Evolutionary conservation across 148 eudicot species (phyloP).

Genomic region (Bassia scoparia): DNA sequence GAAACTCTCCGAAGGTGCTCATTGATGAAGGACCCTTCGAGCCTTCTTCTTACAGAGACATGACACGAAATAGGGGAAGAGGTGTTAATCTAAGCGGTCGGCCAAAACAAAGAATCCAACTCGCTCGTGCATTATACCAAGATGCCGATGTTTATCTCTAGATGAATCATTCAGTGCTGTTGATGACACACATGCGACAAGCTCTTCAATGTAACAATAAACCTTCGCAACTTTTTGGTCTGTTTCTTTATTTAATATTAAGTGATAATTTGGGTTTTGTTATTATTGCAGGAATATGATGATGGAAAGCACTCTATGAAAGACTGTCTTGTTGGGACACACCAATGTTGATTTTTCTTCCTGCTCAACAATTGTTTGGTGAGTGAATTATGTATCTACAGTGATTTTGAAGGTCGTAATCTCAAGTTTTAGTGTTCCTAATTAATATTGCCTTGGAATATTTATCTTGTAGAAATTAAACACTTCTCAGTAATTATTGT

Average conservation of each 20-base stretch:
- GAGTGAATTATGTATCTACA: slow-evolving; percentile 19
- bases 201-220: slow-evolving; percentile 58
- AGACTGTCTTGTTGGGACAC: slow-evolving; percentile 88
- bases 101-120: slow-evolving; percentile 89
- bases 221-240: not conserved
- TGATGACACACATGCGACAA: slow-evolving; percentile 89
- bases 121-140: slow-evolving; percentile 93
- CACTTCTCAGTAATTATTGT: not conserved
- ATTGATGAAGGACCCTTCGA: slow-evolving; percentile 74
- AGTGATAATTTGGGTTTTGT: slow-evolving; percentile 2
- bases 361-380: slow-evolving; percentile 82
- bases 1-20: slow-evolving; percentile 72
- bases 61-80: slow-evolving; percentile 93
- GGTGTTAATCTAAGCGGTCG: slow-evolving; percentile 97
- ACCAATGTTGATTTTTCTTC: slow-evolving; percentile 98
- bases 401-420: no score
- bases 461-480: no score
- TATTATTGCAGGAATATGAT: slow-evolving; percentile 69
- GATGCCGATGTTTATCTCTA: slow-evolving; percentile 78
- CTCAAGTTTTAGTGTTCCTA: no score
- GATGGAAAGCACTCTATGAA: slow-evolving; percentile 77
- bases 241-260: not conserved
- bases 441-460: no score
- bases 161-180: slow-evolving; percentile 98
- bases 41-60: slow-evolving; percentile 72